Evolutionary conservation across 345 rosid genomes (phyloP).

Genomic region (Aquilaria yunnanensis): DNA sequence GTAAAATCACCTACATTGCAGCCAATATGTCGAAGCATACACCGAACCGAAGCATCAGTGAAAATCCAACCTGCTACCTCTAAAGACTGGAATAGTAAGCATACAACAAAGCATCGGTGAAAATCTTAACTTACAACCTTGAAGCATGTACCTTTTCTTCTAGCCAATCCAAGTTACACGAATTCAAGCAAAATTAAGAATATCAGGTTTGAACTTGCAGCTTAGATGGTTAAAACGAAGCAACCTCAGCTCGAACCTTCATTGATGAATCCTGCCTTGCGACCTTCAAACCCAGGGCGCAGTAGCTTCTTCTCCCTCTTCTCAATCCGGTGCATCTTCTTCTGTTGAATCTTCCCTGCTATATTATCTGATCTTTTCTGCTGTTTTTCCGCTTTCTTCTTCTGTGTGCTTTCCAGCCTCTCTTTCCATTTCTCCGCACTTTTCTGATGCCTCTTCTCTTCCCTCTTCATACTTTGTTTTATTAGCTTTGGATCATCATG

Average conservation of each 20-base stretch:
- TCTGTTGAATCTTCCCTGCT: constrained; percentile 57
- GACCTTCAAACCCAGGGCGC: constrained; percentile 94
- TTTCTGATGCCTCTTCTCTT: constrained; percentile 66
- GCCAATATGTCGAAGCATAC: no score
- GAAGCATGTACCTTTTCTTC: no score
- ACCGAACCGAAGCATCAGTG: no score
- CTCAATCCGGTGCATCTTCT: constrained; percentile 63
- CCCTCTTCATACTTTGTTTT: constrained; percentile 72
- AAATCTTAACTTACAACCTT: no score
- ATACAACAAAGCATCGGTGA: no score
- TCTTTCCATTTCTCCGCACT: constrained; percentile 85
- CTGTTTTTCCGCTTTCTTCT: constrained; percentile 64
- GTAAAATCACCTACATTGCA: no score
- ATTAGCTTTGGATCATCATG: constrained; percentile 78
- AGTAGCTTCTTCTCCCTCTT: constrained; percentile 88
- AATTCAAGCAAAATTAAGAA: no score
- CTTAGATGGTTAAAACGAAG: neutral
- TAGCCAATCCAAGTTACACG: no score
- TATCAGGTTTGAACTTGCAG: no score
- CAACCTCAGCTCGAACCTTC: constrained; percentile 16
- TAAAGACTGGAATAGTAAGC: no score
- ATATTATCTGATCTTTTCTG: constrained; percentile 71
- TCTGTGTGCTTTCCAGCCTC: constrained; percentile 50
- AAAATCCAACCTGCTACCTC: no score
- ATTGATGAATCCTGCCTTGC: constrained; percentile 42